A percentile compares a stretch with the other conserved stretches of the same genome.
Evolutionary conservation across 169 alveolate species (phyloP).

Genomic region (Plasmodium gallinaceum): DNA sequence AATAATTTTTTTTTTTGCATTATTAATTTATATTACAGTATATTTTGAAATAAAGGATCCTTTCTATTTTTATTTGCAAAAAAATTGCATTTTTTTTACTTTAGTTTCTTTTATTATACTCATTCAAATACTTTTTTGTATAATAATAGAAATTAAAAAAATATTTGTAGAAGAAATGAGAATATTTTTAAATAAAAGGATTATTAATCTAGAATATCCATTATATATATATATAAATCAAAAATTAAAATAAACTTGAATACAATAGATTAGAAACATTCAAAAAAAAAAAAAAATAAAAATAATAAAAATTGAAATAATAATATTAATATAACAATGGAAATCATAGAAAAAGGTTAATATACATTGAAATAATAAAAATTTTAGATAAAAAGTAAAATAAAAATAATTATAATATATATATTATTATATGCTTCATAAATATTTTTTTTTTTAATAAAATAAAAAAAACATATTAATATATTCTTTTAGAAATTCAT

Average conservation of each 20-base stretch:
- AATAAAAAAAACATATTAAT: too few species aligned
- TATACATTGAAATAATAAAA: too few species aligned
- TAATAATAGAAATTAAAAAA: constrained; percentile 40
- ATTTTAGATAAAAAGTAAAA: too few species aligned
- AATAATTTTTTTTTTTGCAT: constrained; percentile 15
- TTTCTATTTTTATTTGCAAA: constrained; percentile 20
- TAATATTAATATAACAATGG: too few species aligned
- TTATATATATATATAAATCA: constrained; percentile 6
- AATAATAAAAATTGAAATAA: background rate
- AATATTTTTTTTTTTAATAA: too few species aligned
- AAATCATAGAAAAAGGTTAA: too few species aligned
- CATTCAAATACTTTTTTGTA: constrained; percentile 44
- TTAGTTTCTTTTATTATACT: constrained; percentile 22
- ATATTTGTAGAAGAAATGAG: constrained; percentile 31
- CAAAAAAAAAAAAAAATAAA: background rate
- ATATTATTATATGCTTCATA: too few species aligned
- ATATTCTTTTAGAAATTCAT: too few species aligned
- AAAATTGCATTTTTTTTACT: constrained; percentile 28
- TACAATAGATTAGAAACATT: background rate
- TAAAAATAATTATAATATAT: too few species aligned
- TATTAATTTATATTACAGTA: constrained; percentile 24
- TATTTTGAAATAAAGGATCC: constrained; percentile 47
- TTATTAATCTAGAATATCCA: constrained; percentile 22
- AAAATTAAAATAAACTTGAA: background rate
- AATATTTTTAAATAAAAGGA: constrained; percentile 39